Percentiles rank a stretch among this genome's conserved stretches.
phyloP scores from a whole-genome alignment of 129 eudicot species.

The Centella asiatica region DNA sequence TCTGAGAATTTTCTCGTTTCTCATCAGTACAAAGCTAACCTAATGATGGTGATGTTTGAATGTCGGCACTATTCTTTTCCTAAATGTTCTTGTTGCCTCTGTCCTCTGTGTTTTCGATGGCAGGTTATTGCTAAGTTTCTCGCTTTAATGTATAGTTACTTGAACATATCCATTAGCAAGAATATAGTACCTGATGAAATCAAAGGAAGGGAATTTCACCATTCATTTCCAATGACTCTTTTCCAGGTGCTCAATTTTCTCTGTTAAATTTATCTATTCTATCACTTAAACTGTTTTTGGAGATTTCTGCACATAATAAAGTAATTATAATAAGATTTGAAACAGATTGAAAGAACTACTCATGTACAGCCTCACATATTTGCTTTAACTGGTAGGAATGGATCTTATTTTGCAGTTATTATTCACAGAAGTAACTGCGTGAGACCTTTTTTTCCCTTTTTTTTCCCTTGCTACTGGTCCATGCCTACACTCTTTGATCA shows the following conservation, averaged over 20 bases:
- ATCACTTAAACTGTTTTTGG: not conserved
- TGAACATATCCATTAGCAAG: slow-evolving; percentile 55
- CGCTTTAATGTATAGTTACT: slow-evolving; percentile 54
- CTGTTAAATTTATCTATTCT: slow-evolving; percentile 4
- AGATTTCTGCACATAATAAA: not conserved
- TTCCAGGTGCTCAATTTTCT: slow-evolving; percentile 51
- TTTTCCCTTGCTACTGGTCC: too few species aligned
- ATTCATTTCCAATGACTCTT: slow-evolving; percentile 78
- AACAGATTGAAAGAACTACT: not conserved
- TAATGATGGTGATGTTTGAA: too few species aligned
- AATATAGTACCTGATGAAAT: slow-evolving; percentile 80
- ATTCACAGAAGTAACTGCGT: too few species aligned
- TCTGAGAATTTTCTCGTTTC: not conserved
- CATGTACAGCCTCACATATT: not conserved
- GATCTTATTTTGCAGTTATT: not conserved
- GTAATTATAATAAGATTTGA: not conserved
- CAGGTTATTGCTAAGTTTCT: slow-evolving; percentile 85
- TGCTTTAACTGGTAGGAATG: not conserved
- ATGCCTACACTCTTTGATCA: too few species aligned
- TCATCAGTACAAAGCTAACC: not conserved
- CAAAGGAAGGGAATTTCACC: slow-evolving; percentile 87
- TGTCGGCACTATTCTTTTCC: too few species aligned
- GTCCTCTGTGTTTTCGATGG: slow-evolving; percentile 1
- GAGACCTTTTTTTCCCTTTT: too few species aligned
- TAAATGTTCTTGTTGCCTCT: not conserved